Conservation (phyloP, 2,329 filamentous ascomycete species). For the Periconia macrospinosa region DNA sequence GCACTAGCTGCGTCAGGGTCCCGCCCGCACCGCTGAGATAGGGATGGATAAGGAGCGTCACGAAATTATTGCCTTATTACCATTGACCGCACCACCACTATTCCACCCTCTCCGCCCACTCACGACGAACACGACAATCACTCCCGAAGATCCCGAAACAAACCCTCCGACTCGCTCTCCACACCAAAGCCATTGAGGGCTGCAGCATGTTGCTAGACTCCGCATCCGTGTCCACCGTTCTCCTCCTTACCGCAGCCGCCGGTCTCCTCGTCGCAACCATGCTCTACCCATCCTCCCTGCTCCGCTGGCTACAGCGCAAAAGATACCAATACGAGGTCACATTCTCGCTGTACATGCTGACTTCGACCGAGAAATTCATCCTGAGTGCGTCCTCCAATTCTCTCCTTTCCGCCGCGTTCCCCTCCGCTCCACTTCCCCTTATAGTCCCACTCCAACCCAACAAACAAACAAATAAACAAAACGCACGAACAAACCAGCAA, state of each 20-base stretch:
- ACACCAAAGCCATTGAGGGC: background rate
- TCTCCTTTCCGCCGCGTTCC: background rate
- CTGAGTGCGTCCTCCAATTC: conserved; percentile 73
- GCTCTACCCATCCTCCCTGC: conserved; percentile 58
- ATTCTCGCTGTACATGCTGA: conserved; percentile 96
- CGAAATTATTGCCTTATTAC: background rate
- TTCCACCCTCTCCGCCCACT: too few species aligned
- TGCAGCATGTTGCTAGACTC: conserved; percentile 31
- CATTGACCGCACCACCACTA: too few species aligned
- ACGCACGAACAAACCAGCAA: too few species aligned
- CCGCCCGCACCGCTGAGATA: background rate
- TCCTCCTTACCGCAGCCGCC: conserved; percentile 40
- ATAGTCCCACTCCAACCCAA: background rate
- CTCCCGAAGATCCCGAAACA: background rate
- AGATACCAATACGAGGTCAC: conserved; percentile 98
- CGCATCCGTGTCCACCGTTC: conserved; percentile 38
- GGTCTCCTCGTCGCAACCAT: conserved; percentile 48
- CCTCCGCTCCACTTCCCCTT: too few species aligned
- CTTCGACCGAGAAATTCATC: conserved; percentile 91
- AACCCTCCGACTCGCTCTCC: background rate
- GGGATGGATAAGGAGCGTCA: background rate
- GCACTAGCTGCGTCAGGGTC: too few species aligned
- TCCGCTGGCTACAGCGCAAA: conserved; percentile 90
- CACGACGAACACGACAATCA: too few species aligned
- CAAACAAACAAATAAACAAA: background rate